A percentile compares a stretch with the other conserved stretches of the same genome.
Evolutionary conservation across 23 red algal genomes (phyloP).

Genomic region (Gracilaria domingensis): DNA sequence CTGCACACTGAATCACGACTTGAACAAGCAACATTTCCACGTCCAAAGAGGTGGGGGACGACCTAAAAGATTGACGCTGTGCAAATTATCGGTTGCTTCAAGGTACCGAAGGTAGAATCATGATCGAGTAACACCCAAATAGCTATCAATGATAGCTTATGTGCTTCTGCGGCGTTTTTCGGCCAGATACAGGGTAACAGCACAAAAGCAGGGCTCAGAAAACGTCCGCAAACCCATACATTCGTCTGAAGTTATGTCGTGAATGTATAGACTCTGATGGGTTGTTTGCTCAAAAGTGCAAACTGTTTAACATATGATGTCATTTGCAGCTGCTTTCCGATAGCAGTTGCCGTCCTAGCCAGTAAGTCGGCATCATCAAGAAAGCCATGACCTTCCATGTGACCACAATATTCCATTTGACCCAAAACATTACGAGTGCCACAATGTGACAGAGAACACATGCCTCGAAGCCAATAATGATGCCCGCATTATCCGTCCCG

Average conservation of each 20-base stretch:
- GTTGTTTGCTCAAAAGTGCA: not conserved
- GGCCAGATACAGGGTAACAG: not conserved
- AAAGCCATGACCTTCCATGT: constrained; percentile 78
- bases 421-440: constrained; percentile 70
- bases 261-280: not conserved
- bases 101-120: too few species aligned
- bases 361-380: constrained; percentile 60
- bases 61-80: too few species aligned
- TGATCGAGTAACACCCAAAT: too few species aligned
- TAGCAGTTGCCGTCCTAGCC: constrained; percentile 2
- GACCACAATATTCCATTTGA: constrained; percentile 75
- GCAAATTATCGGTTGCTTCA: too few species aligned
- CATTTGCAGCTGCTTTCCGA: constrained; percentile 4
- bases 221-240: not conserved
- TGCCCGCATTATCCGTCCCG: not conserved
- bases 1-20: too few species aligned
- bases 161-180: not conserved
- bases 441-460: constrained; percentile 56
- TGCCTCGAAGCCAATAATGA: constrained; percentile 40
- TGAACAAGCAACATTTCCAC: too few species aligned
- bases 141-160: not conserved
- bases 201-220: not conserved
- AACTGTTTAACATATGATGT: not conserved
- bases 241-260: not conserved
- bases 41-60: too few species aligned